phyloP scores from a whole-genome alignment of 495 filamentous ascomycete species.

The Aspergillus wentii region DNA sequence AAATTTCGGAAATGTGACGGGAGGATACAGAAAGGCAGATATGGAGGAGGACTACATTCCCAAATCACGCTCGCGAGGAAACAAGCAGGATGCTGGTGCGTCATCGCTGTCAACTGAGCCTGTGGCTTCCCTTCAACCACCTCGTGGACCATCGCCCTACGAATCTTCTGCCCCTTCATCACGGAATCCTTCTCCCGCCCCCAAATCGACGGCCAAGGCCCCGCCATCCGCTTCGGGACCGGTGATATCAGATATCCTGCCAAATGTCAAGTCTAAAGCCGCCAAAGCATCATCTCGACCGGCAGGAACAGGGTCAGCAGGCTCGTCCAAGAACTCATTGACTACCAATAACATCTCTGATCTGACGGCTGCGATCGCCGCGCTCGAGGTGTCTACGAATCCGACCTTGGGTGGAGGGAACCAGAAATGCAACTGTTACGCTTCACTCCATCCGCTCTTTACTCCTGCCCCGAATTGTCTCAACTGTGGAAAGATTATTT shows the following conservation, averaged over 20 bases:
- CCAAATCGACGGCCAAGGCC: constrained; percentile 41
- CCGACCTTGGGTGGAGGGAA: constrained; percentile 54
- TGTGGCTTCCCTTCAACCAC: constrained; percentile 21
- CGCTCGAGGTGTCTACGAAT: constrained; percentile 85
- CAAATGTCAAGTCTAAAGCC: constrained; percentile 57
- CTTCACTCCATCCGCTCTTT: constrained; percentile 76
- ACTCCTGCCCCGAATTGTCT: constrained; percentile 87
- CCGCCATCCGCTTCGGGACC: constrained; percentile 69
- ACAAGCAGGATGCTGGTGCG: constrained; percentile 5
- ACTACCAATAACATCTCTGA: constrained; percentile 68
- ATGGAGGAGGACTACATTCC: constrained; percentile 60
- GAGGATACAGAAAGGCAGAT: constrained; percentile 58
- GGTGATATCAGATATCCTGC: constrained; percentile 71
- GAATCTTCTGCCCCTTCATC: constrained; percentile 24
- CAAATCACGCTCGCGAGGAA: constrained; percentile 8
- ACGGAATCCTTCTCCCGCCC: constrained; percentile 32
- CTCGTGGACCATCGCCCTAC: constrained; percentile 16
- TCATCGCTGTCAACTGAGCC: constrained; percentile 32
- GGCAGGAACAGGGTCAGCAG: constrained; percentile 39
- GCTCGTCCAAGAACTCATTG: constrained; percentile 23
- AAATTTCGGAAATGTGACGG: constrained; percentile 49
- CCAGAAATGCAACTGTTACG: constrained; percentile 79
- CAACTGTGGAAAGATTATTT: constrained; percentile 94
- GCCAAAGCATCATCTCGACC: constrained; percentile 51
- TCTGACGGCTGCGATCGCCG: constrained; percentile 85